Conservation (phyloP, 202 grass and related monocot species). For the Saccharum hybrid region DNA sequence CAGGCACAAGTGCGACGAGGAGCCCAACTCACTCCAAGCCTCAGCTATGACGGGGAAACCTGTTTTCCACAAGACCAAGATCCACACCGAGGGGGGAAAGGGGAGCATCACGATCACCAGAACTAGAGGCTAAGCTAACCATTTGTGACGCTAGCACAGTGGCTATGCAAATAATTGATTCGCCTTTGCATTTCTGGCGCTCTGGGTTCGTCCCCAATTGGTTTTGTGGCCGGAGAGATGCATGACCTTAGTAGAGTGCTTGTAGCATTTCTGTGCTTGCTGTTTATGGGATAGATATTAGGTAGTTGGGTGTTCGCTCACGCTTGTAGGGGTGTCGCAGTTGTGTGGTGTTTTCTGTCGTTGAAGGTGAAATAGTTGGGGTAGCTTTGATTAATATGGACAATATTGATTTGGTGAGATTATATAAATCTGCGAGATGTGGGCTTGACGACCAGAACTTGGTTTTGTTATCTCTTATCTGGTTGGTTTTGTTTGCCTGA, state of each 20-base stretch:
- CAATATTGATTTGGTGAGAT: conserved; percentile 41
- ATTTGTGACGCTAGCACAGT: background rate
- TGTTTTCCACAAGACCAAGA: conserved; percentile 82
- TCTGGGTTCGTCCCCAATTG: conserved; percentile 12
- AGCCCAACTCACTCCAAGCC: conserved; percentile 36
- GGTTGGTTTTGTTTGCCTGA: background rate
- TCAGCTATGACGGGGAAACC: conserved; percentile 90
- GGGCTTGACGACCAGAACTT: background rate
- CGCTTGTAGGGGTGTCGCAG: conserved; percentile 20
- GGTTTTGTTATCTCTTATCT: background rate
- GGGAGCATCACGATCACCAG: conserved; percentile 91
- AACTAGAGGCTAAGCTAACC: conserved; percentile 58
- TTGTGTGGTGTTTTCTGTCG: background rate
- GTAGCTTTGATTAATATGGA: conserved; percentile 33
- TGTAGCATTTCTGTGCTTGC: conserved; percentile 1
- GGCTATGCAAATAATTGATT: background rate
- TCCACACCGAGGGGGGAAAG: conserved; percentile 80
- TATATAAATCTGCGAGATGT: conserved; percentile 18
- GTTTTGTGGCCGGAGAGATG: conserved; percentile 34
- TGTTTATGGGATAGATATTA: conserved; percentile 24
- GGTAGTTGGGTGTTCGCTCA: background rate
- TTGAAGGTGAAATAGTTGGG: background rate
- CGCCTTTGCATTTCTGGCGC: conserved; percentile 1
- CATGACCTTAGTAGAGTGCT: conserved; percentile 21
- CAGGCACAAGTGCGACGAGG: conserved; percentile 65